phyloP scores from a whole-genome alignment of 2,329 filamentous ascomycete species.

The Diaporthe vexans region DNA sequence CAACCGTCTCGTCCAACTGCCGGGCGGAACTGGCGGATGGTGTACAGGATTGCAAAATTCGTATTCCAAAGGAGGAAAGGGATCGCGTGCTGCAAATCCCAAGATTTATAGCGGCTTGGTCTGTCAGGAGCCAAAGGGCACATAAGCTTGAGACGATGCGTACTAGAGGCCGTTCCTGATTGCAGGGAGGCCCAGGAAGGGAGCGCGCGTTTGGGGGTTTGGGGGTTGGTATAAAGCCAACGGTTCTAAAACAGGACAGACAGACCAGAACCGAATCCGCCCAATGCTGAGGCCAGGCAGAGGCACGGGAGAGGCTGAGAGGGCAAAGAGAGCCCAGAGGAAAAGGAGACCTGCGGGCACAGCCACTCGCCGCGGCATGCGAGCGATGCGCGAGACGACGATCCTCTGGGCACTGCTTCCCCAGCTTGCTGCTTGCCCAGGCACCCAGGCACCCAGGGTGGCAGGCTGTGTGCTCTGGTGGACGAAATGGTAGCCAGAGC shows the following conservation, averaged over 20 bases:
- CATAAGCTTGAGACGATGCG: background rate
- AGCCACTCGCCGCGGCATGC: constrained; percentile 22
- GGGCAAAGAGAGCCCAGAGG: background rate
- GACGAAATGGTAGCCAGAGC: too few relatives aligned
- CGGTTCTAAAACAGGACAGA: constrained; percentile 12
- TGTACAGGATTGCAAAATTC: background rate
- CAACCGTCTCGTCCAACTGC: background rate
- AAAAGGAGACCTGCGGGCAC: constrained; percentile 20
- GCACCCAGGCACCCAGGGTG: too few relatives aligned
- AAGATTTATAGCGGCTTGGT: constrained; percentile 31
- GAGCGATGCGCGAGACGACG: constrained; percentile 21
- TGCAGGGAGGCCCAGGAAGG: constrained; percentile 3
- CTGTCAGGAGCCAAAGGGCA: background rate
- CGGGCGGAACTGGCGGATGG: background rate
- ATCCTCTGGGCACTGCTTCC: constrained; percentile 28
- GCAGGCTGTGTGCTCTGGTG: too few relatives aligned
- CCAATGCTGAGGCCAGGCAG: constrained; percentile 14
- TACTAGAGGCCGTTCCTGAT: background rate
- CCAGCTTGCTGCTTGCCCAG: too few relatives aligned
- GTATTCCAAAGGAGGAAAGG: background rate
- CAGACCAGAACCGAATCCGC: background rate
- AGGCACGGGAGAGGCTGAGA: background rate
- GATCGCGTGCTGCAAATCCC: constrained; percentile 19
- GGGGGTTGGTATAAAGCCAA: constrained; percentile 2
- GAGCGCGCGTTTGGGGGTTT: constrained; percentile 21